These are phyloP conservation scores for Avena insularis DNA, from an alignment of 176 grass and related monocot species.

Conservation along the genomic window DNA sequence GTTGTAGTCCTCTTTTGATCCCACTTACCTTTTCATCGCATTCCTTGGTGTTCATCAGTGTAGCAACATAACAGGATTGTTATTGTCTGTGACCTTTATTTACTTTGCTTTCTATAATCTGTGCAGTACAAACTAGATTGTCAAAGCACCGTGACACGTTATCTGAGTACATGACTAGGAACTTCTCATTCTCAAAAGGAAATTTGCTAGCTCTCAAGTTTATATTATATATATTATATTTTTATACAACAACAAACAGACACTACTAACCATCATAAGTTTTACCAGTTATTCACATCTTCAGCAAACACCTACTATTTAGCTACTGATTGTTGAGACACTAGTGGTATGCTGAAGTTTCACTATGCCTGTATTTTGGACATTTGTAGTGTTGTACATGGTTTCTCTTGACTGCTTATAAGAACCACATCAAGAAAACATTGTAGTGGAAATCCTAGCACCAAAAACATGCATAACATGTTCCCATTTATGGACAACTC, in stretches of 20 bases:
- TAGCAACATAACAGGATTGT: no score
- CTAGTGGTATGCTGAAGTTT: not conserved
- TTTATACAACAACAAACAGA: no score
- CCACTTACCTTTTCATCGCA: slow-evolving; percentile 37
- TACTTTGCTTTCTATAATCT: no score
- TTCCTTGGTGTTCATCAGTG: not conserved
- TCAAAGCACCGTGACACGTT: not conserved
- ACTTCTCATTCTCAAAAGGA: not conserved
- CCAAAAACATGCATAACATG: not conserved
- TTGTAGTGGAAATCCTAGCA: not conserved
- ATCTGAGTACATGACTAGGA: not conserved
- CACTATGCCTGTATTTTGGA: slow-evolving; percentile 6
- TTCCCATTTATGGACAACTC: not conserved
- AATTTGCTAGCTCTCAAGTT: not conserved
- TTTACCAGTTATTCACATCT: not conserved
- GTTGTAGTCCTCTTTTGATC: not conserved
- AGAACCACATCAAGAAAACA: slow-evolving; percentile 4
- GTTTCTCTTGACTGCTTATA: not conserved
- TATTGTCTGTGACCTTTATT: no score
- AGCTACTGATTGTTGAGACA: not conserved
- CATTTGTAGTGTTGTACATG: not conserved
- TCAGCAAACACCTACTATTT: slow-evolving; percentile 1
- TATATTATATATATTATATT: not conserved
- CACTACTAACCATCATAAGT: not conserved
- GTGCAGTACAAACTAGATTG: not conserved